phyloP scores from a whole-genome alignment of 1,284 basidiomycete species.

The Chiua sp. region DNA sequence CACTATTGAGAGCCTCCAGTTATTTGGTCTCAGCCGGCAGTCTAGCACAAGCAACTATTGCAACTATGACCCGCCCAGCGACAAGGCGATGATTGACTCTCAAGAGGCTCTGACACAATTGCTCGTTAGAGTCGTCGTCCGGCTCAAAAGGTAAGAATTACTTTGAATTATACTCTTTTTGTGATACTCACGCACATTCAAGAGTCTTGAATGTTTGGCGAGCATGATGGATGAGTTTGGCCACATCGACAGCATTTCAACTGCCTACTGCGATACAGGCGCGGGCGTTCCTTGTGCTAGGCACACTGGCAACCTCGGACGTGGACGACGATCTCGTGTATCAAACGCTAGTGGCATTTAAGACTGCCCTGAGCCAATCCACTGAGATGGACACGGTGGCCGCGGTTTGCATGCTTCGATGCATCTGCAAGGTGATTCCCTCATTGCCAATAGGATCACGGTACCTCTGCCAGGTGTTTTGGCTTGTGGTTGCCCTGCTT shows the following conservation, averaged over 20 bases:
- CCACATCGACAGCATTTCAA: conserved; percentile 94
- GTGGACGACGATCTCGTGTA: conserved; percentile 91
- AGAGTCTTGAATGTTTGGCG: conserved; percentile 92
- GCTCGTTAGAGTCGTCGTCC: conserved; percentile 68
- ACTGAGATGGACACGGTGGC: conserved; percentile 76
- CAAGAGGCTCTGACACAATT: conserved; percentile 73
- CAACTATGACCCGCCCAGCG: conserved; percentile 57
- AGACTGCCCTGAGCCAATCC: conserved; percentile 64
- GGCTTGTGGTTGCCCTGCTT: conserved; percentile 84
- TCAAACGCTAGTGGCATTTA: conserved; percentile 86
- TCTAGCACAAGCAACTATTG: conserved; percentile 69
- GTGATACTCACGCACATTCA: conserved; percentile 35
- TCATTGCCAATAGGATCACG: conserved; percentile 71
- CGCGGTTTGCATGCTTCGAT: conserved; percentile 87
- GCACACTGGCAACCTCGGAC: conserved; percentile 77
- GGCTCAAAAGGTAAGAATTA: conserved; percentile 66
- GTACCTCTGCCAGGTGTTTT: conserved; percentile 80
- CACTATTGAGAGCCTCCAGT: conserved; percentile 58
- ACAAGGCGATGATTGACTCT: conserved; percentile 66
- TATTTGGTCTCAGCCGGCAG: conserved; percentile 76
- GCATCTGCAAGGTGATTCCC: conserved; percentile 79
- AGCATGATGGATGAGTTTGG: conserved; percentile 91
- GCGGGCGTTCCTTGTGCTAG: conserved; percentile 87
- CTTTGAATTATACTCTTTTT: not conserved
- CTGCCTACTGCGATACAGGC: conserved; percentile 90